phyloP scores from a whole-genome alignment of 2,329 filamentous ascomycete species.

The Aureobasidium sp. region DNA sequence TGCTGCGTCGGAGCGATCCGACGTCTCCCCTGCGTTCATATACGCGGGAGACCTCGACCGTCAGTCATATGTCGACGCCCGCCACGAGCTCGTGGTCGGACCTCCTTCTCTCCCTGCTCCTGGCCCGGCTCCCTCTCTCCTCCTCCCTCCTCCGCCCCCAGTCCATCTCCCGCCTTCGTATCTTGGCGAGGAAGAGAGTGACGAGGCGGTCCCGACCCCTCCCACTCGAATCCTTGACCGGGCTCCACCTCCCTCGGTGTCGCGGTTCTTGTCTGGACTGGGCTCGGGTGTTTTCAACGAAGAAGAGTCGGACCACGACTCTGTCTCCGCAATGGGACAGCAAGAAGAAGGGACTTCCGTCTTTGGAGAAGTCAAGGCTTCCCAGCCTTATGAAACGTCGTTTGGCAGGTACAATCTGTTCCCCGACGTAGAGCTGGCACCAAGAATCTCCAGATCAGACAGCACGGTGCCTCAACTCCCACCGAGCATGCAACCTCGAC shows the following conservation, averaged over 20 bases:
- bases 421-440: background rate
- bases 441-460: background rate
- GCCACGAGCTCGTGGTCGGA: background rate
- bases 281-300: background rate
- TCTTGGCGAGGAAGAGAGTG: background rate
- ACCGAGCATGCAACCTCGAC: background rate
- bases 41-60: constrained; percentile 2
- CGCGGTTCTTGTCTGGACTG: background rate
- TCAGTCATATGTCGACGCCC: background rate
- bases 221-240: constrained; percentile 6
- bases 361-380: background rate
- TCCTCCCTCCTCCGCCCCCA: background rate
- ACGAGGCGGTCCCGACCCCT: background rate
- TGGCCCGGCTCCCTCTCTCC: background rate
- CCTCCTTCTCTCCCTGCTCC: background rate
- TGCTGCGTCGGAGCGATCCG: background rate
- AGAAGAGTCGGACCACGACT: background rate
- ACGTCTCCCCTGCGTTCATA: background rate
- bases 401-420: background rate
- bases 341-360: background rate
- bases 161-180: background rate
- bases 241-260: background rate
- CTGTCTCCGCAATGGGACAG: background rate
- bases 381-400: background rate
- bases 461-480: background rate